phyloP scores from a whole-genome alignment of 192 early-diverging fungal genomes.

The Fimicolochytrium jonesii region DNA sequence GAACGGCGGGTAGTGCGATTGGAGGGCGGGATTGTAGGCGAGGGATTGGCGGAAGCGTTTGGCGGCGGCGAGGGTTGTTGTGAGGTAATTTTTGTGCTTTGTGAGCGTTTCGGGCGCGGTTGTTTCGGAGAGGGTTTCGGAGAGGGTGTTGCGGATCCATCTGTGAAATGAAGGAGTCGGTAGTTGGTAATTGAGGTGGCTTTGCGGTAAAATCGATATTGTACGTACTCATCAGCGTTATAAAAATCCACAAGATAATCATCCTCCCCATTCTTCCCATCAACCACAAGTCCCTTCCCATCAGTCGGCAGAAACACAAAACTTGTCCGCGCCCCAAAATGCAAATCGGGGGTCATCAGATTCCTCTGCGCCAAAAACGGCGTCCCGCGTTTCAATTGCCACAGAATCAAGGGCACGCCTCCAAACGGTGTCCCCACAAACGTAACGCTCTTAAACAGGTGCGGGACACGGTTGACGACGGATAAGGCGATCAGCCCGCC shows the following conservation, averaged over 20 bases:
- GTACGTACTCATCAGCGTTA: slow-evolving; percentile 17
- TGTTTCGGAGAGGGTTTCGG: background rate
- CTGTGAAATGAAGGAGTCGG: background rate
- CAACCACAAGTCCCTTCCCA: slow-evolving; percentile 14
- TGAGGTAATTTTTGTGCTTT: slow-evolving; percentile 7
- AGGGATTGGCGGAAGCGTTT: slow-evolving; percentile 25
- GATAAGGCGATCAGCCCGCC: slow-evolving; percentile 30
- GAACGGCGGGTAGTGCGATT: slow-evolving; percentile 22
- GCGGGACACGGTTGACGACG: slow-evolving; percentile 24
- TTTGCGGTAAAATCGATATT: background rate
- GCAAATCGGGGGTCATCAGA: slow-evolving; percentile 20
- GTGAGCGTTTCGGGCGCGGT: background rate
- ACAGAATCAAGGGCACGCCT: slow-evolving; percentile 21
- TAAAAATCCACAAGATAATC: slow-evolving; percentile 28
- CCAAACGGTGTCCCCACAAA: slow-evolving; percentile 32
- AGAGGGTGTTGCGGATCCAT: slow-evolving; percentile 19
- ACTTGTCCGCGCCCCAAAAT: slow-evolving; percentile 20
- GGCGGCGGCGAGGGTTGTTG: slow-evolving; percentile 9
- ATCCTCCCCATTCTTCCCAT: slow-evolving; percentile 22
- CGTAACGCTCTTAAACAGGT: slow-evolving; percentile 20
- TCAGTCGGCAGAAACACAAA: slow-evolving; percentile 29
- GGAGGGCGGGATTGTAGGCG: slow-evolving; percentile 2
- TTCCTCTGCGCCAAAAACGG: slow-evolving; percentile 24
- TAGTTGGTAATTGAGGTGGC: background rate
- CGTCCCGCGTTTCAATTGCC: slow-evolving; percentile 25